Evolutionary conservation across 164 flowering plant genomes (phyloP).

Genomic region (Sextonia rubra): DNA sequence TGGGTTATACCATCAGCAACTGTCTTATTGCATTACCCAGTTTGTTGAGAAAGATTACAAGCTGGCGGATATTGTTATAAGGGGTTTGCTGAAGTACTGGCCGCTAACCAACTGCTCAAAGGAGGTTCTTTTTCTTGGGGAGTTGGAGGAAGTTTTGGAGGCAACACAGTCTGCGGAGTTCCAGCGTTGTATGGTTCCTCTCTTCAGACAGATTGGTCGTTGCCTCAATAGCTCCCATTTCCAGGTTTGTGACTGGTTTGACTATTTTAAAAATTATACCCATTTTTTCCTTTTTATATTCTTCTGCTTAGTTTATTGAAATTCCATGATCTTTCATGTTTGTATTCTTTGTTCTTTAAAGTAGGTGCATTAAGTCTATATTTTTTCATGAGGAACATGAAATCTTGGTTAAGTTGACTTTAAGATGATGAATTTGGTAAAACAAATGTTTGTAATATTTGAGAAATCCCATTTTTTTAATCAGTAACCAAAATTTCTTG

Average conservation of each 20-base stretch:
- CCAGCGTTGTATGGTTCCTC: slow-evolving; percentile 42
- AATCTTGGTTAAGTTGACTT: background rate
- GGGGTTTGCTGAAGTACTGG: slow-evolving; percentile 48
- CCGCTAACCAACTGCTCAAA: slow-evolving; percentile 40
- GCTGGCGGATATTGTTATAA: slow-evolving; percentile 34
- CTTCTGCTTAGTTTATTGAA: background rate
- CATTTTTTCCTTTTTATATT: background rate
- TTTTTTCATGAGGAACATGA: background rate
- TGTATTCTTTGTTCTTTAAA: background rate
- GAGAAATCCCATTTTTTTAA: no score
- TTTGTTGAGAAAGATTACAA: slow-evolving; percentile 43
- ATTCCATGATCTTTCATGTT: background rate
- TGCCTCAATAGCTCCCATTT: slow-evolving; percentile 45
- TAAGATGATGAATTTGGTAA: no score
- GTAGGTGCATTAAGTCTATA: no score
- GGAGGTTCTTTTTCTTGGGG: slow-evolving; percentile 44
- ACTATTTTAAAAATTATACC: background rate
- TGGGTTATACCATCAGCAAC: slow-evolving; percentile 34
- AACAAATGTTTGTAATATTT: no score
- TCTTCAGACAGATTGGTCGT: slow-evolving; percentile 36
- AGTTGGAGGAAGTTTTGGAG: slow-evolving; percentile 43
- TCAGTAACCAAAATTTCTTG: no score
- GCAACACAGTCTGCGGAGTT: slow-evolving; percentile 36
- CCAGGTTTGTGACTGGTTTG: slow-evolving; percentile 22
- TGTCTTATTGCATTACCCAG: slow-evolving; percentile 37